Base-by-base conservation (phyloP, 192 early-diverging fungal genomes). In the Physocladia obscura region DNA sequence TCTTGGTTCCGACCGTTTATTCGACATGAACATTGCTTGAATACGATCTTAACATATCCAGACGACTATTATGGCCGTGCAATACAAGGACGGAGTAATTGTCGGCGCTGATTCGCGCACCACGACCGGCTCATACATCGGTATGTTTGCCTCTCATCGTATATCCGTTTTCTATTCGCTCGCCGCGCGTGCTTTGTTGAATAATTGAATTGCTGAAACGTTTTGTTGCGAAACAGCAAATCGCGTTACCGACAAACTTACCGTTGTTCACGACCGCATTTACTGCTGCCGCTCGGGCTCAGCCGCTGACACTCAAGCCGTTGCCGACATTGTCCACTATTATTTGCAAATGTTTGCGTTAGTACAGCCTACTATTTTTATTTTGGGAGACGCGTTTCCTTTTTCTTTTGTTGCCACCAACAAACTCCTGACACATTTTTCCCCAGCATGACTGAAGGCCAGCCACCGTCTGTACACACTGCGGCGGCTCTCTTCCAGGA, bases 261-360 rank as follows among this genome's bases (percentile, higher is more conserved):
- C 96, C 19, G 83, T 89, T 65, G 88, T 99, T 27, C 93, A 97
- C 69, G 97, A 99, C 74, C 84, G 80, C 48, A 95, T 99, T 68
- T 98, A 92, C 82, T 97, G 94, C 77, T 99, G 97, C 81, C 90
- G 97, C 71, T 93, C 91, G n/a, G 97, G 97, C 58, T 89, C 87
- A 55, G 95, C 97, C 47, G 96, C 97, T 50, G 97, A 99, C 80
- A 99, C 97, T 29, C 97, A 99, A 80, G 96, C 96, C 21, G 83
- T 99, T 4, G 94, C 97, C 30, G 96, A 97, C 73, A 94, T 99
- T 72, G 94, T 99, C 26, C 90, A 91, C 65, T 99, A 97, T 79
- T 91, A 99, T 67, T 83, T 95, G 48, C 91, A 96, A 74, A 85
- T 96, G 84, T 98, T 93, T 78, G 79, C 84, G 88, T 94, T 85